phyloP scores from a whole-genome alignment of 1,139 yeast genomes.

The Blastobotrys petasosporus region DNA sequence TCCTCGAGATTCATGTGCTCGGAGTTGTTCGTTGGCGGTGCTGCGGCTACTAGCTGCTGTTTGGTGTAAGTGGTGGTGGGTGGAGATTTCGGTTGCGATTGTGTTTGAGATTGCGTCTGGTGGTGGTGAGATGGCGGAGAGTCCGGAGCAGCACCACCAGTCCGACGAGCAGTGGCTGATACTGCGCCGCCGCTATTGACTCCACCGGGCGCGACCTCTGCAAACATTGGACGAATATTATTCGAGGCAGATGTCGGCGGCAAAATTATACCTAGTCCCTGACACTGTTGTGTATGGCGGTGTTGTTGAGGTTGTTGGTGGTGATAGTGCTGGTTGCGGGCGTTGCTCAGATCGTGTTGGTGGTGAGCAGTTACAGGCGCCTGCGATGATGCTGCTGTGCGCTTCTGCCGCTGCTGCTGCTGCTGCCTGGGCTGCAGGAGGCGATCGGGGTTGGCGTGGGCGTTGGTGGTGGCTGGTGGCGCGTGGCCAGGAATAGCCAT shows the following conservation, averaged over 20 bases:
- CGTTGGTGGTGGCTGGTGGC: not conserved
- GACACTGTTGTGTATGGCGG: too few species aligned
- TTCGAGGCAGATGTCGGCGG: too few species aligned
- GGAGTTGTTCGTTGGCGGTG: not conserved
- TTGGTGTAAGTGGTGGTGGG: not conserved
- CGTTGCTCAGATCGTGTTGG: too few species aligned
- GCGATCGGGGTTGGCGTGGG: slow-evolving; percentile 8
- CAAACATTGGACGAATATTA: slow-evolving; percentile 1
- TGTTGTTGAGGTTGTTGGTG: too few species aligned
- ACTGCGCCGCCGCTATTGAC: slow-evolving; percentile 1
- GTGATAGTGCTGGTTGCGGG: too few species aligned
- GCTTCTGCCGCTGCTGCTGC: too few species aligned
- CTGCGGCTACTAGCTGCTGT: not conserved
- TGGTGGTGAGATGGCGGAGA: slow-evolving; percentile 1
- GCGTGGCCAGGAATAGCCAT: too few species aligned
- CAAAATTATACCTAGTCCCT: too few species aligned
- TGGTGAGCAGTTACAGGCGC: too few species aligned
- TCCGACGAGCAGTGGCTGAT: not conserved
- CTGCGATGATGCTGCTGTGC: too few species aligned
- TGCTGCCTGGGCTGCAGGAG: not conserved
- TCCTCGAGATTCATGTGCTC: not conserved
- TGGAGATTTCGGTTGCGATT: not conserved
- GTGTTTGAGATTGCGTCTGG: not conserved
- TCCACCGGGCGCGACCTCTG: not conserved
- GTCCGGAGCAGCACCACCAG: not conserved